These are phyloP conservation scores for Nymphaea colorata DNA, from an alignment of 164 flowering plant species.

Conservation along the genomic window DNA sequence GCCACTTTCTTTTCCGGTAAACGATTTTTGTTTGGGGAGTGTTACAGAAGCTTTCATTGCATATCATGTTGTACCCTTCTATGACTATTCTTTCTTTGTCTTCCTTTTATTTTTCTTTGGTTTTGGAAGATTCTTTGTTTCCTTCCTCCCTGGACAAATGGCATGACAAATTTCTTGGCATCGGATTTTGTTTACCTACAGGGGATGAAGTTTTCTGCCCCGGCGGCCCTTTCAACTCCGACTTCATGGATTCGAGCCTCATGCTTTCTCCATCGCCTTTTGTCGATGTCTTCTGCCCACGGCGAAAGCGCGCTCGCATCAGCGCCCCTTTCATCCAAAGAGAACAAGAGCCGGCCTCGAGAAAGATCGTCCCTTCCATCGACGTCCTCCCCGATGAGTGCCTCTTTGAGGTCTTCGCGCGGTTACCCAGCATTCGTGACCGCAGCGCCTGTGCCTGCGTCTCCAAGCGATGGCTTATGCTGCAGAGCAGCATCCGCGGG, in stretches of 20 bases:
- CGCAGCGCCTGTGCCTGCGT: conserved; percentile 56
- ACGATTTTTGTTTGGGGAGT: background rate
- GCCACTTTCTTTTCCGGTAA: background rate
- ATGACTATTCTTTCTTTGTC: background rate
- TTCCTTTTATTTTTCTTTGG: background rate
- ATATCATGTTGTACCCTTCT: no score
- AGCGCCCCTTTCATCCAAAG: conserved; percentile 13
- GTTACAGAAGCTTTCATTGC: background rate
- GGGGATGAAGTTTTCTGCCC: conserved; percentile 20
- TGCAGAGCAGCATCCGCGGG: conserved; percentile 38
- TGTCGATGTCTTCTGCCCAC: conserved; percentile 25
- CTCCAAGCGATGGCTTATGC: conserved; percentile 67
- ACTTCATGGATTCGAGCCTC: conserved; percentile 17
- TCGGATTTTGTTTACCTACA: conserved; percentile 4
- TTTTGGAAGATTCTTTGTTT: background rate
- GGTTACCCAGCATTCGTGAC: conserved; percentile 46
- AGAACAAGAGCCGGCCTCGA: background rate
- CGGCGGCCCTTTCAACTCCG: conserved; percentile 13
- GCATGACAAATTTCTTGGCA: no score
- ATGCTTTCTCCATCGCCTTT: conserved; percentile 15
- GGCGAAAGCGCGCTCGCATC: conserved; percentile 28
- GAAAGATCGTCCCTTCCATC: conserved; percentile 21
- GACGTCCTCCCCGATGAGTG: conserved; percentile 75
- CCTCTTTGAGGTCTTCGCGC: conserved; percentile 61
- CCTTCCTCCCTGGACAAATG: background rate